Evolutionary conservation across 495 filamentous ascomycete genomes (phyloP).

Genomic region (Hyaloscypha finlandica): DNA sequence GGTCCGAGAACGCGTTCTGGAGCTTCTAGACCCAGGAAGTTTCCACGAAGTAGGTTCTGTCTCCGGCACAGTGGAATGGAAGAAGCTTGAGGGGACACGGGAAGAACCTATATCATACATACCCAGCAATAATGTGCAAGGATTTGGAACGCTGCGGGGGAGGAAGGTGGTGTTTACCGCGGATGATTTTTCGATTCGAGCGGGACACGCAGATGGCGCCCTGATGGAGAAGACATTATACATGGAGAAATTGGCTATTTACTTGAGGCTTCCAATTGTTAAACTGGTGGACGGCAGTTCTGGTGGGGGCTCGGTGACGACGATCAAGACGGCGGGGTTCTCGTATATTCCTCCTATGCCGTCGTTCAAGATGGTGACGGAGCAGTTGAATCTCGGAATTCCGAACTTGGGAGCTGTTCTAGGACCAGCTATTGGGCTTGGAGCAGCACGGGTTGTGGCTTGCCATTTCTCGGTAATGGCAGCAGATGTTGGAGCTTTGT

Average conservation of each 20-base stretch:
- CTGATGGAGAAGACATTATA: slow-evolving; percentile 60
- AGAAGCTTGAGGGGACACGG: slow-evolving; percentile 39
- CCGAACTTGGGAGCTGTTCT: slow-evolving; percentile 64
- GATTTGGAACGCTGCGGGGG: slow-evolving; percentile 51
- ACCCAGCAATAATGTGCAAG: slow-evolving; percentile 59
- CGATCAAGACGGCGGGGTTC: slow-evolving; percentile 54
- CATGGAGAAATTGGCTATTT: slow-evolving; percentile 54
- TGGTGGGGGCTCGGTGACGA: slow-evolving; percentile 62
- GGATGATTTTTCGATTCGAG: slow-evolving; percentile 64
- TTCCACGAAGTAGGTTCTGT: slow-evolving; percentile 61
- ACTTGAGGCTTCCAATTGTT: slow-evolving; percentile 55
- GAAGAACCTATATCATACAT: slow-evolving; percentile 53
- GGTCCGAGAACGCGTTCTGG: slow-evolving; percentile 60
- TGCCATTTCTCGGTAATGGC: slow-evolving; percentile 71
- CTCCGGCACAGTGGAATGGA: slow-evolving; percentile 60
- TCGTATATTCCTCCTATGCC: slow-evolving; percentile 58
- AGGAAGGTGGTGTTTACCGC: slow-evolving; percentile 59
- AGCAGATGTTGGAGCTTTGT: slow-evolving; percentile 58
- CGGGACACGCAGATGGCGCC: slow-evolving; percentile 63
- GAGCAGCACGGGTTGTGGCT: slow-evolving; percentile 58
- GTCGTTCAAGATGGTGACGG: slow-evolving; percentile 48
- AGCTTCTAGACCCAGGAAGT: slow-evolving; percentile 52
- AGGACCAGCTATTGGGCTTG: slow-evolving; percentile 64
- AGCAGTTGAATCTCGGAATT: slow-evolving; percentile 63
- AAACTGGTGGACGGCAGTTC: slow-evolving; percentile 66